phyloP scores from a whole-genome alignment of 331 rosid genomes.

The Prunus yedoensis region DNA sequence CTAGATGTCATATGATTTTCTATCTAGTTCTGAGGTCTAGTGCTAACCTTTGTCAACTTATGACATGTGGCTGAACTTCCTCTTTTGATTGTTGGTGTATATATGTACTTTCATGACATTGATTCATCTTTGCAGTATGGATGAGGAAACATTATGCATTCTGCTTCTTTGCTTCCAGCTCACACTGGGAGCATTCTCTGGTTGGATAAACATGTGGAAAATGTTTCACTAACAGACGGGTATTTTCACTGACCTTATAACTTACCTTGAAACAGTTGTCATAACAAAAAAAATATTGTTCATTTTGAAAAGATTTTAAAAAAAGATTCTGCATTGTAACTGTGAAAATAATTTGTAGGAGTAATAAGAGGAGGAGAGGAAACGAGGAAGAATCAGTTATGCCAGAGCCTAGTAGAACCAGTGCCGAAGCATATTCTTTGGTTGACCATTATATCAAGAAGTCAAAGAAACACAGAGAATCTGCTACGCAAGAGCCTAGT shows the following conservation, averaged over 20 bases:
- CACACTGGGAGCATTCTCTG: constrained; percentile 73
- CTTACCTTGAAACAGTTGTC: background rate
- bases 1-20: background rate
- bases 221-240: constrained; percentile 42
- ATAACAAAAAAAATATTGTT: background rate
- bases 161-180: constrained; percentile 68
- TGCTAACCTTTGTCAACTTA: background rate
- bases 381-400: constrained; percentile 36
- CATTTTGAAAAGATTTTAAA: background rate
- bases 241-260: constrained; percentile 24
- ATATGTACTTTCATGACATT: constrained; percentile 6
- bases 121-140: constrained; percentile 65
- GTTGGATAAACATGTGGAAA: constrained; percentile 56
- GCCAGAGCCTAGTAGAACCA: constrained; percentile 33
- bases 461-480: constrained; percentile 44
- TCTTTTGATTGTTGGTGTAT: background rate
- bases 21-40: background rate
- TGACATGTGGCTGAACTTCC: background rate
- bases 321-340: constrained; percentile 6
- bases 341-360: constrained; percentile 31
- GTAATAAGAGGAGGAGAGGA: constrained; percentile 52
- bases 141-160: constrained; percentile 66
- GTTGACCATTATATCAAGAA: constrained; percentile 40
- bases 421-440: constrained; percentile 29
- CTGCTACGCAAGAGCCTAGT: no score